These are phyloP conservation scores for Wickerhamomyces sp. DNA, from an alignment of 1,139 yeast genomes.

Conservation along the genomic window DNA sequence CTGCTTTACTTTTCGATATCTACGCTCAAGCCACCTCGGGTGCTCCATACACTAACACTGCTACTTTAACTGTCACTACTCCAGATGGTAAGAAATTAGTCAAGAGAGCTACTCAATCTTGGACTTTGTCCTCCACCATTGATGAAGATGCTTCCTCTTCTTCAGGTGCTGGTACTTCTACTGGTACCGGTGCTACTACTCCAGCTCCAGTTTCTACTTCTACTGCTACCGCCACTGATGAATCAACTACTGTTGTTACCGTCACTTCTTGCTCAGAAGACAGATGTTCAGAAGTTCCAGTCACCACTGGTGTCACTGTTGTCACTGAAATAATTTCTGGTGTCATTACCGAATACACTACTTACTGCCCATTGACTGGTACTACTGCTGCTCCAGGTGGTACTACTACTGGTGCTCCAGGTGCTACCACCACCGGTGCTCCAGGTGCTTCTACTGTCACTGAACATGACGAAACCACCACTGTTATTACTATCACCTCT, in stretches of 20 bases:
- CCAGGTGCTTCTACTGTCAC: too few species aligned
- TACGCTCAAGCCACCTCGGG: constrained; percentile 14
- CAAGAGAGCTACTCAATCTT: constrained; percentile 16
- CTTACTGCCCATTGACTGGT: too few species aligned
- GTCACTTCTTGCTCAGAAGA: constrained; percentile 25
- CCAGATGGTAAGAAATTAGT: constrained; percentile 20
- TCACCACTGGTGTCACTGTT: constrained; percentile 34
- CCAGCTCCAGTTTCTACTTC: constrained; percentile 10
- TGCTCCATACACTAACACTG: constrained; percentile 17
- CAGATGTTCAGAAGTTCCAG: constrained; percentile 26
- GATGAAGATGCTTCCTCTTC: constrained; percentile 6
- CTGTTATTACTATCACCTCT: constrained; percentile 22
- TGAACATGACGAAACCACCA: constrained; percentile 14
- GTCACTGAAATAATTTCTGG: too few species aligned
- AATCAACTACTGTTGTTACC: constrained; percentile 28
- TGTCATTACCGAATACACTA: too few species aligned
- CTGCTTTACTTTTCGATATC: constrained; percentile 5
- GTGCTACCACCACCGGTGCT: constrained; percentile 13
- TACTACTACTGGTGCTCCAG: constrained; percentile 28
- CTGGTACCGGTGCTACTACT: constrained; percentile 6
- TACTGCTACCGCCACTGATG: constrained; percentile 8
- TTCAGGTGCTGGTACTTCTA: constrained; percentile 7
- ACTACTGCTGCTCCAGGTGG: too few species aligned
- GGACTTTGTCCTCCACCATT: constrained; percentile 10
- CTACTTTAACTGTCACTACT: constrained; percentile 15